These are phyloP conservation scores for Umbelopsis isabellina DNA, from an alignment of 192 early-diverging fungal species.

Conservation along the genomic window DNA sequence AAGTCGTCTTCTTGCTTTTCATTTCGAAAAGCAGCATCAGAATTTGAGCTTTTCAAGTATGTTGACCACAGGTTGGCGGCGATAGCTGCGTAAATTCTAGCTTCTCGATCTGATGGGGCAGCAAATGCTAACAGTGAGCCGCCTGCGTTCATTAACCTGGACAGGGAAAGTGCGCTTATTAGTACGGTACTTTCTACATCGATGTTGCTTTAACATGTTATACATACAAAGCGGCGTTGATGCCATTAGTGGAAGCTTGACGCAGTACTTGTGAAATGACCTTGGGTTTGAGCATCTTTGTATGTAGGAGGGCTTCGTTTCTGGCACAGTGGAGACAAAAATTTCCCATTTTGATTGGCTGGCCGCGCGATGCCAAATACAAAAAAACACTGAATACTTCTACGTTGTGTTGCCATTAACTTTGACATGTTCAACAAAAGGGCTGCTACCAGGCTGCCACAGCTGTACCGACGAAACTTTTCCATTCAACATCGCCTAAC, in stretches of 20 bases:
- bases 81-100: conserved; percentile 60
- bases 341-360: conserved; percentile 1
- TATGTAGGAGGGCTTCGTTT: not conserved
- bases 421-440: not conserved
- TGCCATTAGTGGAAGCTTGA: conserved; percentile 57
- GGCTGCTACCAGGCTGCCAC: not conserved
- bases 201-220: not conserved
- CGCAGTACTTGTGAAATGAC: conserved; percentile 62
- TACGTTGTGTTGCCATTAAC: no score
- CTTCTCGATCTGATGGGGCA: conserved; percentile 55
- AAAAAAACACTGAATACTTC: no score
- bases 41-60: conserved; percentile 22
- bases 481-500: not conserved
- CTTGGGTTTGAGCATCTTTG: conserved; percentile 61
- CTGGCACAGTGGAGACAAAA: no score
- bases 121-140: conserved; percentile 61
- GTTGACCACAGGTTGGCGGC: conserved; percentile 64
- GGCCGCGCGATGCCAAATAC: no score
- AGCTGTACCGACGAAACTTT: not conserved
- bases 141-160: conserved; percentile 58
- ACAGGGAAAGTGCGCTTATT: not conserved
- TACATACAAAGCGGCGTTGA: conserved; percentile 56
- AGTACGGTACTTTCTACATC: not conserved
- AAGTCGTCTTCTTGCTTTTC: not conserved
- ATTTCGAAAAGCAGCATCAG: conserved; percentile 4